Conservation (phyloP, 495 filamentous ascomycete species). For the Penicillium bialowiezense region DNA sequence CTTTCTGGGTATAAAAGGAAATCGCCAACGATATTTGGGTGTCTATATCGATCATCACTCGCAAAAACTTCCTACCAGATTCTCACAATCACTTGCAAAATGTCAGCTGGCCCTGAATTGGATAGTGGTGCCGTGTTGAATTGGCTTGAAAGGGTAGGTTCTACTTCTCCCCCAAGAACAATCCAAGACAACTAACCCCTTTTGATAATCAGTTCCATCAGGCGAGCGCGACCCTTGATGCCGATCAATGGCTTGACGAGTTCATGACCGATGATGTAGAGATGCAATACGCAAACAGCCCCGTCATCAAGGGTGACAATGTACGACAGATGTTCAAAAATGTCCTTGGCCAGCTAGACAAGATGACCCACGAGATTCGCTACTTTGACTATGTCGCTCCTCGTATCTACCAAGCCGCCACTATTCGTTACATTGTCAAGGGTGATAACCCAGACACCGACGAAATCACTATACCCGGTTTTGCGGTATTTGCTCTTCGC, state of each 20-base stretch:
- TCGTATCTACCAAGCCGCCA: constrained; percentile 12
- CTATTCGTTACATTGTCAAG: constrained; percentile 12
- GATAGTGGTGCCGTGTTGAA: neutral
- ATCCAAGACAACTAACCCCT: neutral
- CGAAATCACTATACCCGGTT: constrained; percentile 11
- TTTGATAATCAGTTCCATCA: constrained; percentile 5
- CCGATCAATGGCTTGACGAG: constrained; percentile 9
- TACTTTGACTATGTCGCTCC: constrained; percentile 13
- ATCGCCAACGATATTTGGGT: too few relatives aligned
- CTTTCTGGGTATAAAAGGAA: too few relatives aligned
- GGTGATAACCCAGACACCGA: constrained; percentile 4
- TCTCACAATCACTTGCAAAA: neutral
- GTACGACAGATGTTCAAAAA: constrained; percentile 12
- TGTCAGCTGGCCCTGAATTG: constrained; percentile 3
- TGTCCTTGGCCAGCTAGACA: constrained; percentile 6
- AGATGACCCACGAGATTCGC: constrained; percentile 8
- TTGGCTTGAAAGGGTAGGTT: constrained; percentile 6
- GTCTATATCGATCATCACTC: too few relatives aligned
- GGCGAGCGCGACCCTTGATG: constrained; percentile 5
- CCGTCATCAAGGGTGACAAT: constrained; percentile 8
- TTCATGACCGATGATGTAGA: constrained; percentile 14
- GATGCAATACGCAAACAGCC: constrained; percentile 9
- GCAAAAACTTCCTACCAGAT: too few relatives aligned
- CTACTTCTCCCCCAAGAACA: neutral
- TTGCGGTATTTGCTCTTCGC: constrained; percentile 3